Base-by-base conservation (phyloP, 768 basidiomycete genomes). In the Boletellus sp. region DNA sequence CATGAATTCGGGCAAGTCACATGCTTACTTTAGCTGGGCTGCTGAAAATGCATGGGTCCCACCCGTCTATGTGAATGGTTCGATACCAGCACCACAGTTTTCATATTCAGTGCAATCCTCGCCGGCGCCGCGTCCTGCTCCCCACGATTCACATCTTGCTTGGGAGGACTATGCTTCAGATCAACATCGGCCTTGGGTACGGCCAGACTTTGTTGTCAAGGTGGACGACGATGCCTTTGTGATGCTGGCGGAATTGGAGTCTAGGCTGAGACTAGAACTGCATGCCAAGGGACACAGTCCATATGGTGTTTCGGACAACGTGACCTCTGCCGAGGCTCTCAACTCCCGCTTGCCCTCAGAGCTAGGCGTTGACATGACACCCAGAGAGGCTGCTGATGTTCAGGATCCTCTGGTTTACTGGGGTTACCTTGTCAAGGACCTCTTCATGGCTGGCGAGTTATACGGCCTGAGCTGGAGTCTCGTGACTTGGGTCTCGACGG, bases 191-290 rank as follows among this genome's bases (percentile, higher is more conserved):
- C 76, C 80, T 7, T 94, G 91, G 90, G 85, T 86, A 19, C 78
- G 88, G 34, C 94, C 93, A 11, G 92, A 96, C 65, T 97, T 84
- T 61, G 83, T 98, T 36, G 82, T 90, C 60, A 98, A 98, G 70
- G 89, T 87, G 1, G 94, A 98, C 65, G 94, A 98, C 61, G 94
- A 98, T 67, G 83, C 91, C 8, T 95, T 98, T 60, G 80, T 98
- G 45, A 94, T 96, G 81, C 78, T 98, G 28, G 90, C 90, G 2
- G 94, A 98, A 66, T 76, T 98, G 16, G 94, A 98, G 68, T 80
- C 90, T n/a, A 80, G 91, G 24, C 72, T 98, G 48, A 78, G 94
- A 40, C 70, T 92, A 16, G 83, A 89, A 52, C 74, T 95, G 34
- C 78, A 93, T 40, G 65, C 69, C 32, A 70, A 64, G 49, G 68